These are phyloP conservation scores for Kalaharituber pfeilii DNA, from an alignment of 2,329 filamentous ascomycete species.

Conservation along the genomic window DNA sequence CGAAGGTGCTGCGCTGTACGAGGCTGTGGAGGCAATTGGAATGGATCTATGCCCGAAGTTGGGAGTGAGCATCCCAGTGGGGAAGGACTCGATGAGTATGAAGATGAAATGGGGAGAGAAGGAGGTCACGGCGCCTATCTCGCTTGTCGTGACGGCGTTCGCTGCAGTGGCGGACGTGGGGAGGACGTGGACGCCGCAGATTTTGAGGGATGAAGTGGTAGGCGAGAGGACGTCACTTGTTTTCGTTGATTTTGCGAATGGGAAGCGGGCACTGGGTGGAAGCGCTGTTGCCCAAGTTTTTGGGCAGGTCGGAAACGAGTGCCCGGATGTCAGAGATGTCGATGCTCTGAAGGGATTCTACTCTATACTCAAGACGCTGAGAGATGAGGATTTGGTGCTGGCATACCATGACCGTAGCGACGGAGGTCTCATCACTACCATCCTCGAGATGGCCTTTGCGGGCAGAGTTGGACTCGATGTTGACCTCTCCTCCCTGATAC, in stretches of 20 bases:
- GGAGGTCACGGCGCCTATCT: conserved; percentile 83
- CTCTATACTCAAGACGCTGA: conserved; percentile 57
- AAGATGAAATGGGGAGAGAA: conserved; percentile 87
- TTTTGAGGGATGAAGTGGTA: conserved; percentile 73
- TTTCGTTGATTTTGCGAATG: conserved; percentile 75
- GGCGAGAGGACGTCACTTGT: conserved; percentile 56
- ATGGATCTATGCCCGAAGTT: conserved; percentile 80
- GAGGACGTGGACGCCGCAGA: conserved; percentile 84
- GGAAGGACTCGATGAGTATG: conserved; percentile 98
- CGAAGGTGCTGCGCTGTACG: conserved; percentile 80
- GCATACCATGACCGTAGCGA: conserved; percentile 93
- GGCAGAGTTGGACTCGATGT: conserved; percentile 77
- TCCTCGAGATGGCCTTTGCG: conserved; percentile 97
- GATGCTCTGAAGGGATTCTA: conserved; percentile 78
- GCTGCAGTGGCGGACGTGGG: conserved; percentile 63
- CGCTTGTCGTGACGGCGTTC: conserved; percentile 80
- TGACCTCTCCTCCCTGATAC: conserved; percentile 44
- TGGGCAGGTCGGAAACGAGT: conserved; percentile 65
- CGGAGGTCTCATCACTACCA: conserved; percentile 74
- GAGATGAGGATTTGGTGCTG: conserved; percentile 55
- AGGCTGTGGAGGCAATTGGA: conserved; percentile 82
- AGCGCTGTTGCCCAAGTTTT: conserved; percentile 84
- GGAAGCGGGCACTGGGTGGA: conserved; percentile 67
- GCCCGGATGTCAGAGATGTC: conserved; percentile 69
- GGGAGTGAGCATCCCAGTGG: conserved; percentile 86